Base-by-base conservation (phyloP, 225 moss, liverwort and hornwort species). In the Marchantia paleacea region DNA sequence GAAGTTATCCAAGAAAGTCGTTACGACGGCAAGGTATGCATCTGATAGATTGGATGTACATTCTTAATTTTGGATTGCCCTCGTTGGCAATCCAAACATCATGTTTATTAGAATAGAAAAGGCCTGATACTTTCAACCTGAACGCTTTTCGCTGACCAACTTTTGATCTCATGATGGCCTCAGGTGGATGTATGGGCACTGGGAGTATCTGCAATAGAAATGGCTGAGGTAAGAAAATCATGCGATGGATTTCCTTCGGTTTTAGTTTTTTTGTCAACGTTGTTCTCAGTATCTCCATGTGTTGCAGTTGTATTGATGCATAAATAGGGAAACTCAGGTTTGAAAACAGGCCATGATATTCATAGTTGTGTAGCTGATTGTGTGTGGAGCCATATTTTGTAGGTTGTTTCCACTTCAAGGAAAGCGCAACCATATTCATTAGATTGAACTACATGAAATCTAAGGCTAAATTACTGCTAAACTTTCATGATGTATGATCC, bases 131-230 rank as follows among this genome's bases (percentile, higher is more conserved):
- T 39, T 39, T 39, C 39, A 39, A 39, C 39, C 5, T 39, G 39
- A 39, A 39, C 48, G 1, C 10, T 47, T 16, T 7, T 72, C 39
- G 6, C 72, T 77, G 62, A 64, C n/a, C 65, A 65, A 26, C 1
- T 25, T 20, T 28, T 65, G 65, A 65, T 39, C 39, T 39, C 39
- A 39, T 39, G 39, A 39, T 39, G 39, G 39, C 39, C 39, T 39
- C 39, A 99, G 97, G 99, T 99, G 75, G 99, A 99, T 88, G 99
- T 99, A 60, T 99, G 99, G 99, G 99, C 99, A 25, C 92, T 95
- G 0, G 99, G 99, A 61, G 99, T 99, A 54, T 99, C 99, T 76
- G 95, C 95, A 57, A 99, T 99, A 71, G 99, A 99, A 82, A 99
- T 99, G 99, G 99, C 99, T 61, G 99, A 99, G 91, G 88, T 88